Conservation (phyloP, 2,329 filamentous ascomycete species). For the Volutella citrinella region DNA sequence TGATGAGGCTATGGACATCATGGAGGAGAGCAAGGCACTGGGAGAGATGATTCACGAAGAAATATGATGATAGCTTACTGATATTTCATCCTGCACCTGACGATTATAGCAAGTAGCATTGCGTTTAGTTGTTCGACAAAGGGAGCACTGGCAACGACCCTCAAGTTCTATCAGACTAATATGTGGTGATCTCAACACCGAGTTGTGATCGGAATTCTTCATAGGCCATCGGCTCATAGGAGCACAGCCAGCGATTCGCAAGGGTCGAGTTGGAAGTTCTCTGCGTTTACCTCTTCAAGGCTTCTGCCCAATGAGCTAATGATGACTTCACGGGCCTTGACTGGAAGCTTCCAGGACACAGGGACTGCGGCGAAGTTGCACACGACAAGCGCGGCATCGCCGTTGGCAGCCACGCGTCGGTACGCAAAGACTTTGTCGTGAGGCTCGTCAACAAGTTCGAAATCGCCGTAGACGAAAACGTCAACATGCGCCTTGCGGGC, state of each 20-base stretch:
- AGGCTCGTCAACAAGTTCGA: constrained; percentile 35
- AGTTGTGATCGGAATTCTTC: too few species aligned
- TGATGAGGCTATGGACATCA: constrained; percentile 48
- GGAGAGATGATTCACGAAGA: constrained; percentile 68
- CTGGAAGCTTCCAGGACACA: constrained; percentile 29
- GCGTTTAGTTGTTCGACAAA: too few species aligned
- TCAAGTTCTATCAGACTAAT: too few species aligned
- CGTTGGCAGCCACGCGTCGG: constrained; percentile 29
- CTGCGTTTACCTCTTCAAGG: constrained; percentile 23
- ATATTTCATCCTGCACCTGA: too few species aligned
- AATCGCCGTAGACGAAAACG: constrained; percentile 64
- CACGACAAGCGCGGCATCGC: constrained; percentile 32
- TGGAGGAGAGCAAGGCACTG: constrained; percentile 64
- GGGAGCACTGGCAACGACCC: too few species aligned
- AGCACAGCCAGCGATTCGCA: constrained; percentile 36
- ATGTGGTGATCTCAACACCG: too few species aligned
- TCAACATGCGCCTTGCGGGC: constrained; percentile 60
- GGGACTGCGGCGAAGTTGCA: constrained; percentile 36
- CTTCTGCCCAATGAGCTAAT: constrained; percentile 31
- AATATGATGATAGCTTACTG: constrained; percentile 14
- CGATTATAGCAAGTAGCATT: too few species aligned
- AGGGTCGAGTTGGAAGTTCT: constrained; percentile 30
- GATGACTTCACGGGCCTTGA: constrained; percentile 30
- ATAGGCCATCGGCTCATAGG: constrained; percentile 21
- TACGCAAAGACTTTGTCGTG: constrained; percentile 38